Percentiles rank a stretch among this genome's conserved stretches.
phyloP scores from a whole-genome alignment of 352 stramenopile species.

The Pythium coloratum region DNA sequence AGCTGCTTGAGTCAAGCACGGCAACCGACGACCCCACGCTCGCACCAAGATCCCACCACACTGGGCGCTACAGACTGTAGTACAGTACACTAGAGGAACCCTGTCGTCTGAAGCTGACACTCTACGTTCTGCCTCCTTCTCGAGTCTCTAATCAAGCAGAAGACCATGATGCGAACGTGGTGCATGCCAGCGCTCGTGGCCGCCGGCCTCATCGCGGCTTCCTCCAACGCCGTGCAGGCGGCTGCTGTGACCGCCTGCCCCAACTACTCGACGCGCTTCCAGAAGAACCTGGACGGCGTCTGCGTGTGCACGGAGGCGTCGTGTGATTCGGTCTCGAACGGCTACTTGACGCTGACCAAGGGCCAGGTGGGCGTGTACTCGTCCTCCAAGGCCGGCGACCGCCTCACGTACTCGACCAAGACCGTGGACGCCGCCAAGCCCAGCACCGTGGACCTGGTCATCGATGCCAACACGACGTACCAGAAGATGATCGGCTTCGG shows the following conservation, averaged over 20 bases:
- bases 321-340: constrained; percentile 57
- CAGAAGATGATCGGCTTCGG: constrained; percentile 89
- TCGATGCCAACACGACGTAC: constrained; percentile 52
- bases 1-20: no score
- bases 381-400: constrained; percentile 46
- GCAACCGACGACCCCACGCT: no score
- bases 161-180: constrained; percentile 14
- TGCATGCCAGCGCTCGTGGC: constrained; percentile 12
- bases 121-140: not conserved
- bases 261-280: constrained; percentile 40
- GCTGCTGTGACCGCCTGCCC: constrained; percentile 14
- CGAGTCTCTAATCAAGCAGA: not conserved
- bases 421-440: constrained; percentile 35
- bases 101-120: not conserved
- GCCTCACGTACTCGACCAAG: constrained; percentile 37
- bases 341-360: constrained; percentile 35
- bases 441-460: constrained; percentile 15
- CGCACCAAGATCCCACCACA: no score
- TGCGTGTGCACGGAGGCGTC: constrained; percentile 51
- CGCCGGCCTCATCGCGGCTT: not conserved
- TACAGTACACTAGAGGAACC: no score
- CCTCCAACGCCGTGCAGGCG: not conserved
- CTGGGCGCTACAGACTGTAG: no score
- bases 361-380: constrained; percentile 44
- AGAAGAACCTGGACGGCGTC: constrained; percentile 47